Conservation (phyloP, 2,329 filamentous ascomycete species). For the Arthrobotrys megalospora region DNA sequence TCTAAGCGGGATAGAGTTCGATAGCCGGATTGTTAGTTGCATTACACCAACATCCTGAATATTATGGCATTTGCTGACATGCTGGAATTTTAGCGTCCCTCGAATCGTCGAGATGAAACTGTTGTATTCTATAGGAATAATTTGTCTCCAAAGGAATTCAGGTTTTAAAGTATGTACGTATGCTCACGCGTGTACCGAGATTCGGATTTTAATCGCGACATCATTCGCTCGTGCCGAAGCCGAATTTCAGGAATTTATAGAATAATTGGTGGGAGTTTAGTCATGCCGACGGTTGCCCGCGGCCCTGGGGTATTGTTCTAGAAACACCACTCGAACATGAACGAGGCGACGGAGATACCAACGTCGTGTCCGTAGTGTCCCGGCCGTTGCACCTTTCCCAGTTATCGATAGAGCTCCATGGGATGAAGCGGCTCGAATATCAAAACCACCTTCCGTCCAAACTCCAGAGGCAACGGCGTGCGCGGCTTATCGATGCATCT, state of each 20-base stretch:
- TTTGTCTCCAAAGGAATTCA: constrained; percentile 40
- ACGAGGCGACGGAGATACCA: constrained; percentile 57
- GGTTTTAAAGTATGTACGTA: constrained; percentile 40
- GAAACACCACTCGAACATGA: constrained; percentile 42
- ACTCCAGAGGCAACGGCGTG: constrained; percentile 13
- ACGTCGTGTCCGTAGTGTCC: constrained; percentile 25
- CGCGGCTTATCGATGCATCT: constrained; percentile 40
- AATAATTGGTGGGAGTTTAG: constrained; percentile 44
- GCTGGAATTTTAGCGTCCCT: constrained; percentile 32
- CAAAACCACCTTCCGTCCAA: constrained; percentile 38
- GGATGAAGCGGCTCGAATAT: constrained; percentile 43
- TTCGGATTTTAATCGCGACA: constrained; percentile 41
- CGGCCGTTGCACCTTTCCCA: constrained; percentile 36
- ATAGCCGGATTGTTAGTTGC: constrained; percentile 31
- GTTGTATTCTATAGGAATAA: constrained; percentile 47
- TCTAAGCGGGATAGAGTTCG: constrained; percentile 49
- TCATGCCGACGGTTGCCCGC: constrained; percentile 42
- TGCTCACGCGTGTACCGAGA: constrained; percentile 23
- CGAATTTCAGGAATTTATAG: constrained; percentile 55
- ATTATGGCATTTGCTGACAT: constrained; percentile 60
- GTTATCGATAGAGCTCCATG: constrained; percentile 60
- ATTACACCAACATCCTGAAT: constrained; percentile 35
- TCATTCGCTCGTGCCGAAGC: constrained; percentile 56
- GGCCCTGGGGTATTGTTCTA: constrained; percentile 38
- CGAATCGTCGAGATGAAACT: constrained; percentile 52